Base-by-base conservation (phyloP, 208 protist species). In the Hexamita inflata region DNA sequence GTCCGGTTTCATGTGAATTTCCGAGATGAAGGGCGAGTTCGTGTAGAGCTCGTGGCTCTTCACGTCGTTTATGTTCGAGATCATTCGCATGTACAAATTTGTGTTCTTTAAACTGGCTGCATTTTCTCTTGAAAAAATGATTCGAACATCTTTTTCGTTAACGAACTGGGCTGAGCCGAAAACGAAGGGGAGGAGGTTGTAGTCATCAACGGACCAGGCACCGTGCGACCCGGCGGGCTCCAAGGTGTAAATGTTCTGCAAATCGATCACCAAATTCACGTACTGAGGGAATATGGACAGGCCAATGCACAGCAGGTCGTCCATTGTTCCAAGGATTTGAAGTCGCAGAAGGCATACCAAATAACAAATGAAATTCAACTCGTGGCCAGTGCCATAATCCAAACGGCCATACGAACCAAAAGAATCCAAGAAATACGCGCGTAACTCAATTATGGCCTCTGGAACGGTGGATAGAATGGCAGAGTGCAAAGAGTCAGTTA, bases 371-470 rank as follows among this genome's bases (percentile, higher is more conserved):
- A 78, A 78, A 30, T 58, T 65, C 7, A 75, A 40, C 38, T 78
- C 75, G 30, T 80, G 68, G 15, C 77, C 75, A n/a, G 77, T 80
- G n/a, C 77, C 77, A 67, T 80, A 80, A 34, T 80, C 77, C 9
- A 80, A 38, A 40, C 64, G 32, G 9, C 38, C 28, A n/a, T 70
- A n/a, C 2, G 34, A 49, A 49, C 64, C 64, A 49, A 70, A 70
- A 7, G 42, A 45, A 38, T 70, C 64, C 64, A 70, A n/a, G 35
- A 70, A 70, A 38, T 70, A 70, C 4, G 7, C 9, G 7, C 42
- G 4, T 24, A 70, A 15, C n/a, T 70, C 64, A 24, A 70, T 70
- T 11, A 4, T 45, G 24, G 64, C 64, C 42, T 70, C 64, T 49
- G 11, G 60, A 30, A 38, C 15, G 13, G 15, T 13, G 24, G 26